A percentile compares a stretch with the other conserved stretches of the same genome.
phyloP scores from a whole-genome alignment of 805 yeast species.

The Kuraishia piskuri region DNA sequence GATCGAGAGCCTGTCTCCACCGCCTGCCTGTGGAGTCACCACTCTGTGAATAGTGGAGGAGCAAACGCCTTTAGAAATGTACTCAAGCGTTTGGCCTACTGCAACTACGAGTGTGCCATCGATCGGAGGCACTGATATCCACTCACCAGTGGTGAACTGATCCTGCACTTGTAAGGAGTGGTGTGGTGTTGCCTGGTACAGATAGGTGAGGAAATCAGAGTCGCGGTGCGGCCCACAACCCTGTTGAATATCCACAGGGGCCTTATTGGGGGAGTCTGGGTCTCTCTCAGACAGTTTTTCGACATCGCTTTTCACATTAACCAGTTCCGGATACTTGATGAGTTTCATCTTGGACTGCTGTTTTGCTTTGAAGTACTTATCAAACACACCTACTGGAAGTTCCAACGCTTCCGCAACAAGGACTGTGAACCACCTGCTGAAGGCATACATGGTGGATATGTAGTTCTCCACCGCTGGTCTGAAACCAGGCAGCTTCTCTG shows the following conservation, averaged over 20 bases:
- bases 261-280: slow-evolving; percentile 22
- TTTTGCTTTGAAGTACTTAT: slow-evolving; percentile 39
- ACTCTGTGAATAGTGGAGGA: slow-evolving; percentile 43
- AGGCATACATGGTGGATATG: slow-evolving; percentile 34
- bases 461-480: slow-evolving; percentile 31
- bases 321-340: slow-evolving; percentile 46
- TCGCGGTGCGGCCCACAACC: slow-evolving; percentile 67
- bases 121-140: slow-evolving; percentile 37
- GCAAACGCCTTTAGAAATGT: slow-evolving; percentile 37
- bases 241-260: slow-evolving; percentile 24
- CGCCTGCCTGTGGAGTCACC: slow-evolving; percentile 15
- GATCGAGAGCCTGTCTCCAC: slow-evolving; percentile 34
- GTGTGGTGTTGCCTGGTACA: slow-evolving; percentile 43
- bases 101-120: slow-evolving; percentile 28
- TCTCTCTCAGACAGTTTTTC: slow-evolving; percentile 4
- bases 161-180: slow-evolving; percentile 37
- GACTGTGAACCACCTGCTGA: slow-evolving; percentile 32
- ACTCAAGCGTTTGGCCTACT: slow-evolving; percentile 39
- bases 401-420: slow-evolving; percentile 52
- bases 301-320: slow-evolving; percentile 11
- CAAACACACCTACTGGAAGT: slow-evolving; percentile 33
- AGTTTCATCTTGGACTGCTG: slow-evolving; percentile 47
- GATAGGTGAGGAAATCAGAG: slow-evolving; percentile 51
- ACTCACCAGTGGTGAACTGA: slow-evolving; percentile 29
- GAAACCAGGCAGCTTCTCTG: slow-evolving; percentile 31